Evolutionary conservation across 2,329 filamentous ascomycete species (phyloP).

Genomic region (Apiospora marii): DNA sequence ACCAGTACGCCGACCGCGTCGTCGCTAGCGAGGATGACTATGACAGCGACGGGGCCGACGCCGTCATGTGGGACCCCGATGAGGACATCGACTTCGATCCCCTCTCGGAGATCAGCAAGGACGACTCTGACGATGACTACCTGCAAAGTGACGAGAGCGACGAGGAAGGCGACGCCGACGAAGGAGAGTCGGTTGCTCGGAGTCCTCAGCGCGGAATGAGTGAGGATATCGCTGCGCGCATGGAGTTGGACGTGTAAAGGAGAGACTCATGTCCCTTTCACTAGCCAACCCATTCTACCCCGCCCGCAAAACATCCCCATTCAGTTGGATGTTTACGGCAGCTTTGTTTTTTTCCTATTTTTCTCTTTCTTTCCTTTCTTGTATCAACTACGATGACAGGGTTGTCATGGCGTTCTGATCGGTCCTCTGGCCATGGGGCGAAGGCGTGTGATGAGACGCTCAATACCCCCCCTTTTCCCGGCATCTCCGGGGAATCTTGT

Average conservation of each 20-base stretch:
- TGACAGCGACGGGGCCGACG: constrained; percentile 45
- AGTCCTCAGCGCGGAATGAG: constrained; percentile 63
- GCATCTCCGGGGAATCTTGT: neutral
- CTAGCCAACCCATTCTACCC: neutral
- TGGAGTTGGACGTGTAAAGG: constrained; percentile 57
- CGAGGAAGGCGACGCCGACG: constrained; percentile 45
- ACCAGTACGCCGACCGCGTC: constrained; percentile 61
- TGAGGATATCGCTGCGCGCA: constrained; percentile 67
- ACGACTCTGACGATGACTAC: constrained; percentile 51
- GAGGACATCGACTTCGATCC: constrained; percentile 65
- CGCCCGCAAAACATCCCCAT: neutral
- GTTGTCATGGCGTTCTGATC: neutral
- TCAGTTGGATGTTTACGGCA: neutral
- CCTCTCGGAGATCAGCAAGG: constrained; percentile 58
- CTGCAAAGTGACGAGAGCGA: constrained; percentile 51
- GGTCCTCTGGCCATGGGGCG: constrained; percentile 1
- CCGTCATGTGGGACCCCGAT: constrained; percentile 64
- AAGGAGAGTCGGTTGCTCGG: constrained; percentile 47
- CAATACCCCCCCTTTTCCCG: constrained; percentile 23
- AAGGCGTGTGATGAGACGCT: constrained; percentile 29
- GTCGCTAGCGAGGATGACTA: constrained; percentile 51
- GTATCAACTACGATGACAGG: constrained; percentile 12
- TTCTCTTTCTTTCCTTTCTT: neutral
- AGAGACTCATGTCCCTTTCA: neutral
- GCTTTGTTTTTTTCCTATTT: neutral